Base-by-base conservation (phyloP, 2,329 filamentous ascomycete species). In the Grosmannia penicillata region DNA sequence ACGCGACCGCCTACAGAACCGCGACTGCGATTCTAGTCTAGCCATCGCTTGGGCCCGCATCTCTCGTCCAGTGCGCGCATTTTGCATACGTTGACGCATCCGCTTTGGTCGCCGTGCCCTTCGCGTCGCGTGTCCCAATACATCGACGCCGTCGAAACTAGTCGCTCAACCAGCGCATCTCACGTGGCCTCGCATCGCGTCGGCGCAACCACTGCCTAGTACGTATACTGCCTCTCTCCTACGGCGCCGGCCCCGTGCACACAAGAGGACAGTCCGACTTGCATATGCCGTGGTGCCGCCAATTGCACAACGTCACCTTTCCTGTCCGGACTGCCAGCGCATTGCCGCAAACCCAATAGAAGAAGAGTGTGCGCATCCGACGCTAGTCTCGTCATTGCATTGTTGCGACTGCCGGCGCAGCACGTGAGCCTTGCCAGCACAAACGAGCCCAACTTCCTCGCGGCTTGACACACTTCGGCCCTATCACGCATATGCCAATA, bases 341-440 rank as follows among this genome's bases (percentile, higher is more conserved):
- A 75, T 70, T 62, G 59, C 62, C 68, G 59, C 66, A 68, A 66
- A 64, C 61, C 65, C 62, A 68, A 67, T 70, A 66, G 62, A 68
- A 62, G 14, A 25, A 38, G 60, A 59, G 55, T 53, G 57, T 63
- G 56, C 55, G 57, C 60, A 62, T 58, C 57, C 56, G 57, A 56
- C 58, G 57, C 61, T 55, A 56, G n/a, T n/a, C n/a, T n/a, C n/a
- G n/a, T n/a, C n/a, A n/a, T n/a, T n/a, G n/a, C n/a, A n/a, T n/a
- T n/a, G n/a, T n/a, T n/a, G n/a, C n/a, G n/a, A n/a, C n/a, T n/a
- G n/a, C n/a, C n/a, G n/a, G n/a, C n/a, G n/a, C 26, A 31, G 31
- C 36, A 30, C n/a, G 15, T 31, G 34, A 40, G 40, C 43, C 40
- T 32, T 32, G 14, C 18, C 30, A 29, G 13, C 40, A 11, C 15